These are phyloP conservation scores for Begonia fuchsioides DNA, from an alignment of 306 rosid genomes.

Conservation along the genomic window DNA sequence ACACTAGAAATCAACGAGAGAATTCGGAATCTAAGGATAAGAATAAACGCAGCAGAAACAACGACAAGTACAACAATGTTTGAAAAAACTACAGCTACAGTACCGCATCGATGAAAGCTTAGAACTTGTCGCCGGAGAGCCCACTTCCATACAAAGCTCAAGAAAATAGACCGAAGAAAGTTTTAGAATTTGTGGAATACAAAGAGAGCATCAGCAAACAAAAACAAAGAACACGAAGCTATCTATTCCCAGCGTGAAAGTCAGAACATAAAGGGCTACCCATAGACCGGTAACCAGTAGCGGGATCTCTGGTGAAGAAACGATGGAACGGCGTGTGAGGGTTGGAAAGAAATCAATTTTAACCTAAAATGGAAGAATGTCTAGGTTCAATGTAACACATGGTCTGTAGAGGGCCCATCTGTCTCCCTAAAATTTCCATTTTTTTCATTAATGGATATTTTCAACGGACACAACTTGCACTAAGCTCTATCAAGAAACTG, in stretches of 20 bases:
- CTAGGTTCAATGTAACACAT: not conserved
- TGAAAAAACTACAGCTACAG: slow-evolving; percentile 23
- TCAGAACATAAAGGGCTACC: not conserved
- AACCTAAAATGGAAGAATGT: slow-evolving; percentile 4
- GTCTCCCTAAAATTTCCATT: too few relatives aligned
- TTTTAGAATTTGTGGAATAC: too few relatives aligned
- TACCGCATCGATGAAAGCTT: slow-evolving; percentile 20
- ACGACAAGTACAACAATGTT: slow-evolving; percentile 58
- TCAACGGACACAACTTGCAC: too few relatives aligned
- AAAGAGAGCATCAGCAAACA: not conserved
- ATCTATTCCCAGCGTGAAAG: not conserved
- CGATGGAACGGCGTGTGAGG: slow-evolving; percentile 1
- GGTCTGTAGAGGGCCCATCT: too few relatives aligned
- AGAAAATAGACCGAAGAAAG: not conserved
- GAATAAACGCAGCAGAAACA: slow-evolving; percentile 50
- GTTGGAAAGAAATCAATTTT: not conserved
- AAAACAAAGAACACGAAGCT: not conserved
- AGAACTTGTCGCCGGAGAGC: slow-evolving; percentile 14
- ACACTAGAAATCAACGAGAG: not conserved
- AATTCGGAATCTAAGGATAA: slow-evolving; percentile 11
- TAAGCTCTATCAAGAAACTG: too few relatives aligned
- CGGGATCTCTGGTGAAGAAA: slow-evolving; percentile 4
- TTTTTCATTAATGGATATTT: too few relatives aligned
- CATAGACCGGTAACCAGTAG: slow-evolving; percentile 14
- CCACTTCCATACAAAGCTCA: slow-evolving; percentile 25